Evolutionary conservation across 176 grass and related monocot genomes (phyloP), one percentile per base, ranked within the genome.

Genomic region (Sorghum bicolor): DNA sequence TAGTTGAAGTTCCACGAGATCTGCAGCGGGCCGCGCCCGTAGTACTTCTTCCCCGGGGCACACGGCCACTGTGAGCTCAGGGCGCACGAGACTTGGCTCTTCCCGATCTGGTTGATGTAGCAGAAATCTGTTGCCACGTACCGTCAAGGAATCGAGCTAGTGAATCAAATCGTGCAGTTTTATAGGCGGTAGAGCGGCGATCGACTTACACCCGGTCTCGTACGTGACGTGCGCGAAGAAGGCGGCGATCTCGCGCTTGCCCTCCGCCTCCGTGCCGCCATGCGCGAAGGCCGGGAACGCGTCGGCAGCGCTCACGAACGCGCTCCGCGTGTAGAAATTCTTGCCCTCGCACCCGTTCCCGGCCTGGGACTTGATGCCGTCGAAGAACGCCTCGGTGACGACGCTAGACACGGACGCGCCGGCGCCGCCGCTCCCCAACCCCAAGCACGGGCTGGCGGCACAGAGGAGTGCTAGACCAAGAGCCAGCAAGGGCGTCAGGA

Each of bases 191-290:
- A 48, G 8, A 3, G 67, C 1, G 10, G 34, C 10, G 10, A 4
- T n/a, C n/a, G 12, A 31, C 37, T 44, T 13, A 79, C 76, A 8
- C 2, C 25, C 38, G 26, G 60, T 64, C 24, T 79, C 86, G 44
- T 79, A 84, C 0, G 88, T 89, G 69, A 92, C 87, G 28, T 94
- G 83, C 8, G 90, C 90, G 70, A 94, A 97, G 82, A 92, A 97
- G 26, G 92, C 90, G 5, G 94, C 92, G 16, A 97, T 87, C 83
- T 97, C 94, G 24, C 88, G 75, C 83, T 89, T 94, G 44, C 84
- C 74, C 1, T 91, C 82, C 70, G 80, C 94, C 15, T 20, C 64
- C 0, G 90, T 78, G 7, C 89, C 60, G 25, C 55, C 81, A 16
- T 8, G 66, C 48, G 74, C 95, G 24, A 97, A 97, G 36, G 1